These are phyloP conservation scores for Hypoxylon rickii DNA, from an alignment of 495 filamentous ascomycete species.

Conservation along the genomic window DNA sequence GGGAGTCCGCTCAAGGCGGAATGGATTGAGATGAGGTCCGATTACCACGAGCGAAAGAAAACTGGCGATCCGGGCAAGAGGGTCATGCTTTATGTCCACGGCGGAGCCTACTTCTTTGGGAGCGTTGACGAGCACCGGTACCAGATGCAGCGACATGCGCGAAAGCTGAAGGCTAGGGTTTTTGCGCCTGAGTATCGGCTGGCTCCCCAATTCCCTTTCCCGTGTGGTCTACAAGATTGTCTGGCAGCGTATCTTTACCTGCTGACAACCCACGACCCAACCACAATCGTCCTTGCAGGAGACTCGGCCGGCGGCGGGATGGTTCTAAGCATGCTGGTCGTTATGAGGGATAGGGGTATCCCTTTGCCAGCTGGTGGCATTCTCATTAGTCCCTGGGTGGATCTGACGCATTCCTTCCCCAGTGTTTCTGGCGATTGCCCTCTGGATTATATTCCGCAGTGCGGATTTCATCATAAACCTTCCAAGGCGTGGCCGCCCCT, in stretches of 20 bases:
- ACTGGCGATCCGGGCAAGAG: conserved; percentile 62
- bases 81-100: conserved; percentile 93
- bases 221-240: conserved; percentile 87
- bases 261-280: conserved; percentile 70
- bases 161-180: conserved; percentile 87
- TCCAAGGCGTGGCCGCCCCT: conserved; percentile 90
- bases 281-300: conserved; percentile 78
- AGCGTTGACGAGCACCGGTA: conserved; percentile 95
- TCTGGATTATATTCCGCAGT: conserved; percentile 82
- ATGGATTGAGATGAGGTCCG: conserved; percentile 92
- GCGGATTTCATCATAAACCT: conserved; percentile 85
- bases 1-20: conserved; percentile 72
- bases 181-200: conserved; percentile 88
- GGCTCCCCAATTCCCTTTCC: conserved; percentile 93
- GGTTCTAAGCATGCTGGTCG: conserved; percentile 78
- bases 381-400: conserved; percentile 90
- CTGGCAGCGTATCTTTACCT: conserved; percentile 85
- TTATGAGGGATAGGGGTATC: conserved; percentile 77
- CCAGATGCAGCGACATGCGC: conserved; percentile 92
- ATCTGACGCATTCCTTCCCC: conserved; percentile 92
- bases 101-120: conserved; percentile 74
- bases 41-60: conserved; percentile 73
- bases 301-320: conserved; percentile 93
- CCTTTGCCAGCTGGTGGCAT: conserved; percentile 88
- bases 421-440: conserved; percentile 75